Conservation (phyloP, 2,329 filamentous ascomycete genomes). For the Fusarium succisae region DNA sequence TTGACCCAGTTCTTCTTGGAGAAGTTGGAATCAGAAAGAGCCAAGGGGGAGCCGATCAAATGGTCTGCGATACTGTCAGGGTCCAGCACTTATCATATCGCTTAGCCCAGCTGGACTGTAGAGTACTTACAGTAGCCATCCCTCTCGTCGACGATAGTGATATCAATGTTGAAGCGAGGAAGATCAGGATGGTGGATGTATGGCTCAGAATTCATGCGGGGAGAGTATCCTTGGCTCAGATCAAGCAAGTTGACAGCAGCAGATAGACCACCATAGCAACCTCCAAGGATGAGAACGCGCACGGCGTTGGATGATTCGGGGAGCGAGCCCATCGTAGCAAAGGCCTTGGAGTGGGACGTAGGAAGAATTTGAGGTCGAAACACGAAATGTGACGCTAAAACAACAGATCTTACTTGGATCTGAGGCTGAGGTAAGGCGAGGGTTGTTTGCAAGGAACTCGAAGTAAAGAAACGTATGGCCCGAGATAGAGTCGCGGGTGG, state of each 20-base stretch:
- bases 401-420: conserved; percentile 1
- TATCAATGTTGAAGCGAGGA: conserved; percentile 66
- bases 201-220: conserved; percentile 55
- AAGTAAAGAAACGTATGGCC: conserved; percentile 8
- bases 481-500: conserved; percentile 12
- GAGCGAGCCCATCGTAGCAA: conserved; percentile 46
- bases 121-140: conserved; percentile 78
- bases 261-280: conserved; percentile 77
- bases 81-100: neutral
- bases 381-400: neutral
- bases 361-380: conserved; percentile 5
- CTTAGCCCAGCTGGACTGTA: neutral
- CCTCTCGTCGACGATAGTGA: conserved; percentile 81
- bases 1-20: conserved; percentile 75
- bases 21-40: conserved; percentile 70
- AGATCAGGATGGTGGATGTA: conserved; percentile 53
- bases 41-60: conserved; percentile 78
- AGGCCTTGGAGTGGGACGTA: conserved; percentile 12
- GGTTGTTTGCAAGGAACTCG: conserved; percentile 4
- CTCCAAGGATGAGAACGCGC: conserved; percentile 73
- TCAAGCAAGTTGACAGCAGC: conserved; percentile 74
- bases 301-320: conserved; percentile 49
- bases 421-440: conserved; percentile 4
- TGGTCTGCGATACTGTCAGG: conserved; percentile 63
- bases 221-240: conserved; percentile 64